Percentiles rank a stretch among this genome's conserved stretches.
Conservation (phyloP, 83 land plant genomes). For the Diphasiastrum complanatum region DNA sequence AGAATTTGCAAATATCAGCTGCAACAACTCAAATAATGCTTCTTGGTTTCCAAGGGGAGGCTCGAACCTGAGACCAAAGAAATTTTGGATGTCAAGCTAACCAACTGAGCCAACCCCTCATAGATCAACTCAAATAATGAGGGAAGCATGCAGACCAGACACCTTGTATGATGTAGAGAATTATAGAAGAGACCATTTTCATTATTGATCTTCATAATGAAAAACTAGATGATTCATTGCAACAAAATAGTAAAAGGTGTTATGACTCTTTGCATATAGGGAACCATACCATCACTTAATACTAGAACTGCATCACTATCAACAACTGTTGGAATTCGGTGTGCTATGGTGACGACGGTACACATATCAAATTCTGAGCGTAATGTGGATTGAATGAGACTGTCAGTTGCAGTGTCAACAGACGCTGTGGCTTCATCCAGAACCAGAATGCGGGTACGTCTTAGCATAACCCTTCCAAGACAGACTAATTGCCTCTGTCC, state of each 20-base stretch:
- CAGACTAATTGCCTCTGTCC: conserved; percentile 87
- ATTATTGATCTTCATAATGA: not conserved
- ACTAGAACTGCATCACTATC: conserved; percentile 80
- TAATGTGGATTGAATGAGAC: conserved; percentile 61
- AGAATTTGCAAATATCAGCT: too few relatives aligned
- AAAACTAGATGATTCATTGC: not conserved
- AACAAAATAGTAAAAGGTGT: not conserved
- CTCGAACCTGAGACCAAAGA: too few relatives aligned
- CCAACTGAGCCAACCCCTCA: too few relatives aligned
- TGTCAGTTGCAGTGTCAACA: conserved; percentile 82
- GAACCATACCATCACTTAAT: conserved; percentile 63
- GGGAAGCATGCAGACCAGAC: too few relatives aligned
- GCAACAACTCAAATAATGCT: too few relatives aligned
- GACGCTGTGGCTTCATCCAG: conserved; percentile 95
- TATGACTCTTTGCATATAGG: not conserved
- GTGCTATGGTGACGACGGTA: conserved; percentile 80
- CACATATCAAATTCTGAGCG: conserved; percentile 61
- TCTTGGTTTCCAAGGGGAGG: too few relatives aligned
- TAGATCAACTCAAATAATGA: too few relatives aligned
- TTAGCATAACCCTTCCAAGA: conserved; percentile 74
- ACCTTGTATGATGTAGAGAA: too few relatives aligned
- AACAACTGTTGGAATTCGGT: conserved; percentile 82
- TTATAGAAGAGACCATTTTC: too few relatives aligned
- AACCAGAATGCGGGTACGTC: conserved; percentile 70
- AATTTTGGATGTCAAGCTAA: too few relatives aligned